Conservation (phyloP, 345 rosid genomes). For the Bruguiera sexangula region DNA sequence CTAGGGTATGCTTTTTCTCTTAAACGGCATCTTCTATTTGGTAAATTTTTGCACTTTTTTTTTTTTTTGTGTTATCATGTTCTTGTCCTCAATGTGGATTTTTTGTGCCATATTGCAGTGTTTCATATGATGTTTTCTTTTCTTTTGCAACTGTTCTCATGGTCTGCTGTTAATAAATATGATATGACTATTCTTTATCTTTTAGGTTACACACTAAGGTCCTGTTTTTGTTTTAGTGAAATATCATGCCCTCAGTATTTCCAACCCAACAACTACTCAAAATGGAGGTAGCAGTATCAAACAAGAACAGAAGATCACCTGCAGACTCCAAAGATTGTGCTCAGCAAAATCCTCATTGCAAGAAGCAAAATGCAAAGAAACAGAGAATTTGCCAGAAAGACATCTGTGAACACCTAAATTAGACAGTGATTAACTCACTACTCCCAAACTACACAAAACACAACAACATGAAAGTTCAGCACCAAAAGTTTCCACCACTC, state of each 20-base stretch:
- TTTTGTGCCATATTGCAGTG: no score
- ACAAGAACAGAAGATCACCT: constrained; percentile 36
- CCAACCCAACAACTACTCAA: background rate
- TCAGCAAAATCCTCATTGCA: constrained; percentile 40
- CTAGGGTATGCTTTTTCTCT: no score
- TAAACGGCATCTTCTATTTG: no score
- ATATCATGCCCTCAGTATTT: background rate
- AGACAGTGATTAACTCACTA: constrained; percentile 3
- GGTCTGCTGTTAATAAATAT: no score
- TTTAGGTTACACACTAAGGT: no score
- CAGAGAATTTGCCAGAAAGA: constrained; percentile 52
- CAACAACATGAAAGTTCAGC: background rate
- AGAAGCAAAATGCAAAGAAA: constrained; percentile 48
- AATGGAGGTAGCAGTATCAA: background rate
- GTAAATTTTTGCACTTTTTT: no score
- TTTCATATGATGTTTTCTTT: no score
- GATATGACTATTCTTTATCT: no score
- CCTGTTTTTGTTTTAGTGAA: background rate
- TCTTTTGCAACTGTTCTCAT: no score
- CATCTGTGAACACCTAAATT: constrained; percentile 51
- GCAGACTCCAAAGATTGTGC: constrained; percentile 24
- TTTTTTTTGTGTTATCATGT: no score
- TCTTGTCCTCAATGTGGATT: no score
- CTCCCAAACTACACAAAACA: constrained; percentile 7
- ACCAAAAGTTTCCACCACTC: background rate